Evolutionary conservation across 169 alveolate genomes (phyloP), one percentile per base, ranked within the genome.

Genomic region (Plasmodium gonderi): DNA sequence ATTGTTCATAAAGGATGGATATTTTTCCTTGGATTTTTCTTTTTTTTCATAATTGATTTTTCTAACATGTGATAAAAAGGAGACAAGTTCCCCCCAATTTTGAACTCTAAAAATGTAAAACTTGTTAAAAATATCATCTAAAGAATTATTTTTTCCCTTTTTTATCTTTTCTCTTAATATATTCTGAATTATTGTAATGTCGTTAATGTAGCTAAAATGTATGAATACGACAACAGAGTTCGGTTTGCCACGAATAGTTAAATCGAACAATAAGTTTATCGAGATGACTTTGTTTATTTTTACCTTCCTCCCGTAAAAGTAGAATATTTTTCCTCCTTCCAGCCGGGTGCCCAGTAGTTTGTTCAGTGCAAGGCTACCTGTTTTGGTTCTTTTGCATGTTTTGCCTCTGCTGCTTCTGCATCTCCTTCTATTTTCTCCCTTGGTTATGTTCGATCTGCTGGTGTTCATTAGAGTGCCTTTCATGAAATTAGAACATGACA

Each of bases 271-370:
- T 29, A 85, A 75, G 14, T 85, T 75, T 4, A 85, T 49, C 47
- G 64, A 54, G 44, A 85, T 40, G 6, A 85, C 45, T 75, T 85
- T 72, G 45, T 85, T 85, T 44, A 85, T 85, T 74, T 85, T 85
- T 54, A 31, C 31, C 3, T 75, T 85, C 23, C 68, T 42, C 31
- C 92, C 87, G 29, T 75, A 85, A 40, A 85, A 85, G 67, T 44
- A 85, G 33, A 67, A 85, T 54, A 85, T 36, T 76, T 85, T 51
- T 4, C 83, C 42, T 12, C 54, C 31, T 54, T 75, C 79, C 47
- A 85, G 60, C 0, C 92, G 83, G n/a, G 14, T 54, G 8, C 69
- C 8, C 47, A 85, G 68, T 76, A 85, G 65, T 29, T 36, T 60
- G 47, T 85, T 75, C 9, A 85, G 47, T 20, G 79, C 42, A 9